Percentiles rank a stretch among this genome's conserved stretches.
These are phyloP conservation scores for Colletotrichum lindemuthianum DNA, from an alignment of 2,329 filamentous ascomycete genomes.

Conservation along the genomic window DNA sequence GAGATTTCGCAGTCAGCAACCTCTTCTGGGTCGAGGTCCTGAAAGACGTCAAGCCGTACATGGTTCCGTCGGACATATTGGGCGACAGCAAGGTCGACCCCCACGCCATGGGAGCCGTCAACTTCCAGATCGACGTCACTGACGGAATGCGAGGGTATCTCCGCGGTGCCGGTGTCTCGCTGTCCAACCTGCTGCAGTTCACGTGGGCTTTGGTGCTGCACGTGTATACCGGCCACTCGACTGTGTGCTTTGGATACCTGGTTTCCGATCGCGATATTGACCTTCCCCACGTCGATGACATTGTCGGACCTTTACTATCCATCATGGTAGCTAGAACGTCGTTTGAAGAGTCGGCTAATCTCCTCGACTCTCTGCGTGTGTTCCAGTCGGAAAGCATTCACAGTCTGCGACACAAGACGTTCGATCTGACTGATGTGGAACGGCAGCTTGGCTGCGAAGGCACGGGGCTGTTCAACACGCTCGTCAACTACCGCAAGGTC, in stretches of 20 bases:
- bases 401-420: constrained; percentile 11
- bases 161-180: background rate
- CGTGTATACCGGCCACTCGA: background rate
- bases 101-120: background rate
- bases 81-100: background rate
- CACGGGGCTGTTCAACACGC: constrained; percentile 9
- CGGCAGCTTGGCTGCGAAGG: constrained; percentile 6
- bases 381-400: constrained; percentile 23
- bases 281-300: constrained; percentile 3
- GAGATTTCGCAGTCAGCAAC: background rate
- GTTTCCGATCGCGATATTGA: constrained; percentile 21
- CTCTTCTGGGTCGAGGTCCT: constrained; percentile 8
- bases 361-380: background rate
- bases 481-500: constrained; percentile 21
- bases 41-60: background rate
- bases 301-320: constrained; percentile 16
- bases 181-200: constrained; percentile 22
- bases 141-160: background rate
- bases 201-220: constrained; percentile 14
- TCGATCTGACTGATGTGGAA: constrained; percentile 19
- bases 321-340: background rate
- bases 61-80: background rate
- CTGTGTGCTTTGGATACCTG: constrained; percentile 18
- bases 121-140: constrained; percentile 2
- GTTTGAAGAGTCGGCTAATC: background rate